These are phyloP conservation scores for Citrus inodora DNA, from an alignment of 345 rosid genomes.

Conservation along the genomic window DNA sequence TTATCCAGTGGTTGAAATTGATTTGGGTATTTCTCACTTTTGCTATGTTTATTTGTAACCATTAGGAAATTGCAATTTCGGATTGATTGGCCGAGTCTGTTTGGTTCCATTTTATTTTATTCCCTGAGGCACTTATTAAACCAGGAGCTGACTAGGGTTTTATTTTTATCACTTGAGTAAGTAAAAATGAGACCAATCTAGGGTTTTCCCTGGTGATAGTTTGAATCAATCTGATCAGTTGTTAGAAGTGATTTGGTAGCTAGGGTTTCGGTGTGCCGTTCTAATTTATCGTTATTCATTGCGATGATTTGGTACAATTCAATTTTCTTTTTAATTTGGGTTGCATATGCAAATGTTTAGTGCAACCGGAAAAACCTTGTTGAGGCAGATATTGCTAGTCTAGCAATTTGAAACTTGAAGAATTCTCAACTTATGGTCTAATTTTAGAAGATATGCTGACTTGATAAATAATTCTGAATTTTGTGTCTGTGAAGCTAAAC, in stretches of 20 bases:
- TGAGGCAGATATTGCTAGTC: neutral
- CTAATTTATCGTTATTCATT: neutral
- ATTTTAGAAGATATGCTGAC: slow-evolving; percentile 3
- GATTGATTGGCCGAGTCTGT: neutral
- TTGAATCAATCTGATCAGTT: neutral
- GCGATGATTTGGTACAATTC: neutral
- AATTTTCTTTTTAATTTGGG: neutral
- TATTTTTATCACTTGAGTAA: neutral
- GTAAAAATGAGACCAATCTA: neutral
- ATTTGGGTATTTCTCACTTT: neutral
- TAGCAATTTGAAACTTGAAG: neutral
- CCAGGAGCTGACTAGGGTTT: neutral
- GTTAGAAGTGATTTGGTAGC: neutral
- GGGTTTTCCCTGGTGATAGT: neutral
- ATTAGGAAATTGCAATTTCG: neutral
- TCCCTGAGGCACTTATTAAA: neutral
- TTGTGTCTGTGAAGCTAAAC: slow-evolving; percentile 62
- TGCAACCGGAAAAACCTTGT: neutral
- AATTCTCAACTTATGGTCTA: neutral
- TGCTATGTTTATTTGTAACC: neutral
- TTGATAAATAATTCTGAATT: slow-evolving; percentile 11
- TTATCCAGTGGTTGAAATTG: slow-evolving; percentile 6
- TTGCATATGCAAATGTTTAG: neutral
- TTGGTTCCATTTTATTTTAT: neutral
- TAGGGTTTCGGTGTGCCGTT: neutral